Evolutionary conservation across 169 alveolate genomes (phyloP).

Genomic region (Blepharisma undulans): DNA sequence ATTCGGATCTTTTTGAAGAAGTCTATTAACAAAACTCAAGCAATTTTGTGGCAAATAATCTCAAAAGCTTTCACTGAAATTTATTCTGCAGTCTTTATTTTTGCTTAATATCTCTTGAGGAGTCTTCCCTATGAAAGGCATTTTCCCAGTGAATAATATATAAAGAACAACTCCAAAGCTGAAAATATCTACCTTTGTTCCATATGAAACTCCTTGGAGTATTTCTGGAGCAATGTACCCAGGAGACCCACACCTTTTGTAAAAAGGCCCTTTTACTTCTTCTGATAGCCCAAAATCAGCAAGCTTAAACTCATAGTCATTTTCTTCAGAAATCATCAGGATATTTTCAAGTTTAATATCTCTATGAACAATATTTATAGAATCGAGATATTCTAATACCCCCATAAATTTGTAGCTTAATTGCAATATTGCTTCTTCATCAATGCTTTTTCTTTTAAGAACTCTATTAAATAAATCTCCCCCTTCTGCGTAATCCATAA

Average conservation of each 20-base stretch:
- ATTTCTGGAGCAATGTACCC: conserved; percentile 42
- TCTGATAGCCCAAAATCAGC: conserved; percentile 85
- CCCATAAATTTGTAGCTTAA: neutral
- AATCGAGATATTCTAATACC: neutral
- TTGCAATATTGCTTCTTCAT: neutral
- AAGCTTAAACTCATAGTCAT: conserved; percentile 38
- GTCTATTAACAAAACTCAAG: no score
- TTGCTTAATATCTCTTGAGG: no score
- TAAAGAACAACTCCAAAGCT: conserved; percentile 72
- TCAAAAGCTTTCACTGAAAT: no score
- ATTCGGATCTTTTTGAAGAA: no score
- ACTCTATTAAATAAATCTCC: neutral
- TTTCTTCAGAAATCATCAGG: conserved; percentile 41
- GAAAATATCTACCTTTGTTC: conserved; percentile 74
- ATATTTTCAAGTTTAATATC: conserved; percentile 74
- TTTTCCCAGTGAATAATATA: conserved; percentile 62
- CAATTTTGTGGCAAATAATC: no score
- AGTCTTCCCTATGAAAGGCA: no score
- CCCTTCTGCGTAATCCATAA: neutral
- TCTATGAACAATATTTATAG: conserved; percentile 43
- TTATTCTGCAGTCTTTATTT: no score
- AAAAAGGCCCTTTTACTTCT: conserved; percentile 66
- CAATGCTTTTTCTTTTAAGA: neutral
- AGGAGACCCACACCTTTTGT: conserved; percentile 88
- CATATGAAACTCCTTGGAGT: conserved; percentile 46